Conservation (phyloP, 2,329 filamentous ascomycete genomes). For the Chaetothyriales sp. region DNA sequence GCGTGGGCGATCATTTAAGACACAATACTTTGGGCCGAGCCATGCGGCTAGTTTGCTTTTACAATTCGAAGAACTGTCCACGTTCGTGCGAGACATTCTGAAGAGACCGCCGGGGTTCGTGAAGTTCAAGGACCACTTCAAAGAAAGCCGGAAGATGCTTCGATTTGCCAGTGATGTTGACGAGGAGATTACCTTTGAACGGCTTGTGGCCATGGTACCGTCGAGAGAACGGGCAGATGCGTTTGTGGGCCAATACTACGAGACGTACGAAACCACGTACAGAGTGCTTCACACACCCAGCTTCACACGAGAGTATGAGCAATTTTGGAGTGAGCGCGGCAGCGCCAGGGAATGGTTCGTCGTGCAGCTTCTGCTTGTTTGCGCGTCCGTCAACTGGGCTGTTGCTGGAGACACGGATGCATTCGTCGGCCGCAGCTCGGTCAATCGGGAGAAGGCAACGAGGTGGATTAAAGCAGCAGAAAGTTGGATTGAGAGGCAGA, state of each 20-base stretch:
- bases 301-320: slow-evolving; percentile 43
- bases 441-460: slow-evolving; percentile 3
- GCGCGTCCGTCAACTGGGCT: slow-evolving; percentile 27
- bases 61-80: slow-evolving; percentile 17
- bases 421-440: slow-evolving; percentile 8
- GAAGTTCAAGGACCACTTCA: slow-evolving; percentile 10
- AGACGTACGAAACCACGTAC: slow-evolving; percentile 43
- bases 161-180: not conserved
- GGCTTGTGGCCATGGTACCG: slow-evolving; percentile 28
- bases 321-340: slow-evolving; percentile 41
- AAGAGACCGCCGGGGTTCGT: slow-evolving; percentile 9
- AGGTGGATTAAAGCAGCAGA: slow-evolving; percentile 10
- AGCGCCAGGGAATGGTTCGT: slow-evolving; percentile 31
- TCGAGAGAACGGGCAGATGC: slow-evolving; percentile 62
- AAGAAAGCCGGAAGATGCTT: slow-evolving; percentile 5
- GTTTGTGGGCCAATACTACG: slow-evolving; percentile 66
- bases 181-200: slow-evolving; percentile 5
- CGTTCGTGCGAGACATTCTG: slow-evolving; percentile 16
- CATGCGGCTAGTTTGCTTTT: slow-evolving; percentile 14
- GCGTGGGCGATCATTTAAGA: slow-evolving; percentile 16
- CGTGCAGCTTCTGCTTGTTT: slow-evolving; percentile 44
- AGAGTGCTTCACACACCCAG: slow-evolving; percentile 46
- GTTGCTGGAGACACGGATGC: slow-evolving; percentile 2
- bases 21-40: slow-evolving; percentile 18
- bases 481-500: slow-evolving; percentile 22